A percentile compares a stretch with the other conserved stretches of the same genome.
phyloP scores from a whole-genome alignment of 208 protist genomes.

The Acanthamoeba lugdunensis region DNA sequence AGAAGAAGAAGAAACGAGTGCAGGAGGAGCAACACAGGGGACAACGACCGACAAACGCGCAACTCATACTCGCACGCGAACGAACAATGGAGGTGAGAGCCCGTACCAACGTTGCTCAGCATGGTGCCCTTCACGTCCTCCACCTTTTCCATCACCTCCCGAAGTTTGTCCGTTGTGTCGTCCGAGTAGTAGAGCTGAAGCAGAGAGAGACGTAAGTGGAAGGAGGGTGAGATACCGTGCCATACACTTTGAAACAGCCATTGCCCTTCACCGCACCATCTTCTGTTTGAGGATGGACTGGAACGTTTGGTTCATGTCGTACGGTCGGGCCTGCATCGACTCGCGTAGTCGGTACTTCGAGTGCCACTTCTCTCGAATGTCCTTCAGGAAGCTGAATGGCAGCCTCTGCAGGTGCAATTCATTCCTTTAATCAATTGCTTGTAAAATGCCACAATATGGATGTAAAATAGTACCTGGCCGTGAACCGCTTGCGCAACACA shows the following conservation, averaged over 20 bases:
- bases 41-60: background rate
- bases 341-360: slow-evolving; percentile 45
- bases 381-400: slow-evolving; percentile 32
- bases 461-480: background rate
- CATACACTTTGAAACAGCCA: background rate
- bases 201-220: too few species aligned
- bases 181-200: slow-evolving; percentile 43
- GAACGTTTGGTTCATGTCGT: slow-evolving; percentile 44
- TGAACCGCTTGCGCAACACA: slow-evolving; percentile 35
- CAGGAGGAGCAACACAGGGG: background rate
- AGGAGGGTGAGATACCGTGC: background rate
- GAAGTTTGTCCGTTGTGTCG: slow-evolving; percentile 9
- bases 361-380: slow-evolving; percentile 54
- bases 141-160: slow-evolving; percentile 64
- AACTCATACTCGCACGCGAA: background rate
- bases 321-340: slow-evolving; percentile 40
- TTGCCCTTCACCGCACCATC: background rate
- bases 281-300: slow-evolving; percentile 53
- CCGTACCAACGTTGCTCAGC: slow-evolving; percentile 35
- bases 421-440: background rate
- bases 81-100: background rate
- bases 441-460: background rate
- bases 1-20: background rate
- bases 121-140: slow-evolving; percentile 66
- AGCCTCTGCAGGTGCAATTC: background rate